phyloP scores from a whole-genome alignment of 2,329 filamentous ascomycete genomes.

The Ophiostoma perfectum region DNA sequence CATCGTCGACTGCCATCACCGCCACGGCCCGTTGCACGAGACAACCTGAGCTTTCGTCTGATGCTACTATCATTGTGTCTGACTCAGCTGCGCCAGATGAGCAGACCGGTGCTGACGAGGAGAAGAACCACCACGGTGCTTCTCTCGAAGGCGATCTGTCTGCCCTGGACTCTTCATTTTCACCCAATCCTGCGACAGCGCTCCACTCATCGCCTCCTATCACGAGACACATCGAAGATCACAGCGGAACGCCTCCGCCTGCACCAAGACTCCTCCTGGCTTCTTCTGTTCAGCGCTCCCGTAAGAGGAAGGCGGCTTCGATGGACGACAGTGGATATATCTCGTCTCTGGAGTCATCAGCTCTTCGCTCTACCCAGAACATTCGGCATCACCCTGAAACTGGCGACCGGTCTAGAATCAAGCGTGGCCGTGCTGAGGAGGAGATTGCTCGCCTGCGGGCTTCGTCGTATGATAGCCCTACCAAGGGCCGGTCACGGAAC shows the following conservation, averaged over 20 bases:
- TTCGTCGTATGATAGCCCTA: constrained; percentile 89
- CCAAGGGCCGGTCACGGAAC: constrained; percentile 56
- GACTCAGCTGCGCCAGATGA: constrained; percentile 39
- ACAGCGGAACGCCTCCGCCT: constrained; percentile 72
- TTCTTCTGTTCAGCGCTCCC: constrained; percentile 56
- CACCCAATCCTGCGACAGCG: constrained; percentile 60
- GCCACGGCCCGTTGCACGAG: constrained; percentile 24
- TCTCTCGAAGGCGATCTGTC: constrained; percentile 26
- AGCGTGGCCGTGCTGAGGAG: constrained; percentile 87
- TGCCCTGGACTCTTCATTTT: constrained; percentile 53
- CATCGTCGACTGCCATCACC: not conserved
- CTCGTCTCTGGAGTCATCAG: constrained; percentile 90
- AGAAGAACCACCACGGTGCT: constrained; percentile 10
- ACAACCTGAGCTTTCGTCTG: constrained; percentile 61
- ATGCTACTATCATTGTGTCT: constrained; percentile 70
- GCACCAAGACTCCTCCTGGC: constrained; percentile 48
- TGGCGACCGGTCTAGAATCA: constrained; percentile 66
- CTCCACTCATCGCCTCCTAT: constrained; percentile 92
- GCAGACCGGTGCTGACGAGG: constrained; percentile 14
- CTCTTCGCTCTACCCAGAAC: constrained; percentile 63
- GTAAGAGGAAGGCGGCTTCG: constrained; percentile 70
- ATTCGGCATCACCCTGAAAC: constrained; percentile 65
- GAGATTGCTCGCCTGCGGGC: constrained; percentile 90
- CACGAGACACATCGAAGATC: constrained; percentile 51
- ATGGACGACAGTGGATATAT: constrained; percentile 95